These are phyloP conservation scores for Lactarius indigo DNA, from an alignment of 768 basidiomycete genomes.

Conservation along the genomic window DNA sequence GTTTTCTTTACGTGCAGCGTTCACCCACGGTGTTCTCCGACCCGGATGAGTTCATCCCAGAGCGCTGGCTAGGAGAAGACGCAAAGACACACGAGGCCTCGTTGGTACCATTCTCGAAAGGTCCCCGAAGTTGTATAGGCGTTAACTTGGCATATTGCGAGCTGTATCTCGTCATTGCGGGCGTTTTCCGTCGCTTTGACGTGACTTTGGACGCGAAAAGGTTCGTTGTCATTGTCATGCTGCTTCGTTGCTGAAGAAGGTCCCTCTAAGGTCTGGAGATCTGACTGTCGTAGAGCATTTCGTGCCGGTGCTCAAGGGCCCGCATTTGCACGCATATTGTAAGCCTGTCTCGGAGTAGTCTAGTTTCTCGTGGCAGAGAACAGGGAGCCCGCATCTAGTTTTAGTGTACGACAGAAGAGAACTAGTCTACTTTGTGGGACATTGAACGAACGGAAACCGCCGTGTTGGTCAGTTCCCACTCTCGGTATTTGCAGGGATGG, in stretches of 20 bases:
- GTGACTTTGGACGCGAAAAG: neutral
- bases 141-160: slow-evolving; percentile 4
- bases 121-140: neutral
- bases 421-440: too few species aligned
- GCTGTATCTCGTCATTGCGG: neutral
- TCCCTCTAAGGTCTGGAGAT: neutral
- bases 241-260: neutral
- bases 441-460: too few species aligned
- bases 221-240: neutral
- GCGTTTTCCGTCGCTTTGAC: slow-evolving; percentile 2
- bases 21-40: neutral
- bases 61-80: neutral
- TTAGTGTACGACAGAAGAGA: neutral
- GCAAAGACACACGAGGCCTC: neutral
- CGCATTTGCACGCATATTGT: neutral
- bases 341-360: neutral
- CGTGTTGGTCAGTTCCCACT: too few species aligned
- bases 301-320: neutral
- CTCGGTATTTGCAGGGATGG: too few species aligned
- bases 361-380: neutral
- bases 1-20: neutral
- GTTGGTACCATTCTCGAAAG: neutral
- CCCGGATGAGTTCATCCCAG: neutral
- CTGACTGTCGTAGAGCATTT: neutral
- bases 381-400: too few species aligned